Conservation (phyloP, 2,329 filamentous ascomycete species). For the Chaetomiaceae sp. region DNA sequence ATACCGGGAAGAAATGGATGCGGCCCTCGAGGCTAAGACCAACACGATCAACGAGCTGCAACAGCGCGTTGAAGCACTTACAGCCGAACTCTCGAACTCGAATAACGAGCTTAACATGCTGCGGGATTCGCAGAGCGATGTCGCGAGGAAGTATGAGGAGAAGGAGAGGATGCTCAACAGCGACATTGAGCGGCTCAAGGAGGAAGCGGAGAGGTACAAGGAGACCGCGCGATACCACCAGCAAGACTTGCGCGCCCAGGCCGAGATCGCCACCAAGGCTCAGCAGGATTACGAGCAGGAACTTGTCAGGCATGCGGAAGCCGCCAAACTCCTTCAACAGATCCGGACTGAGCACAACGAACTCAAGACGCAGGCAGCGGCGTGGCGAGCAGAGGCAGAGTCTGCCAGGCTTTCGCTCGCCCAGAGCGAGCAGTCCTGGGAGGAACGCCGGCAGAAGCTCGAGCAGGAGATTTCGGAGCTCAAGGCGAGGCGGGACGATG, state of each 20-base stretch:
- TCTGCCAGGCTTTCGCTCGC: slow-evolving; percentile 73
- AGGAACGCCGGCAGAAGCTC: slow-evolving; percentile 72
- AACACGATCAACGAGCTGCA: slow-evolving; percentile 74
- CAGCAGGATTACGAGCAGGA: slow-evolving; percentile 96
- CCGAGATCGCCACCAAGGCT: slow-evolving; percentile 86
- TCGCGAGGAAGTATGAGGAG: slow-evolving; percentile 66
- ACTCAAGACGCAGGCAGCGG: slow-evolving; percentile 72
- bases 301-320: slow-evolving; percentile 90
- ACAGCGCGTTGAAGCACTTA: slow-evolving; percentile 78
- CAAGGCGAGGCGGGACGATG: slow-evolving; percentile 73
- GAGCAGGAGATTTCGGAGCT: slow-evolving; percentile 81
- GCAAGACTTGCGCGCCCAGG: slow-evolving; percentile 87
- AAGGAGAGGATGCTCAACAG: slow-evolving; percentile 75
- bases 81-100: slow-evolving; percentile 71
- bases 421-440: slow-evolving; percentile 84
- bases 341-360: slow-evolving; percentile 77
- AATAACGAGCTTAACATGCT: slow-evolving; percentile 79
- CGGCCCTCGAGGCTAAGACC: slow-evolving; percentile 71
- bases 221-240: slow-evolving; percentile 81
- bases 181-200: slow-evolving; percentile 76
- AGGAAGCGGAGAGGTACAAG: slow-evolving; percentile 74
- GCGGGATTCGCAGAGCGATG: slow-evolving; percentile 75
- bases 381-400: slow-evolving; percentile 75
- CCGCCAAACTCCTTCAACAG: slow-evolving; percentile 77
- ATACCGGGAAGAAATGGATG: slow-evolving; percentile 82